phyloP scores from a whole-genome alignment of 306 rosid genomes.

The Dryas octopetala region DNA sequence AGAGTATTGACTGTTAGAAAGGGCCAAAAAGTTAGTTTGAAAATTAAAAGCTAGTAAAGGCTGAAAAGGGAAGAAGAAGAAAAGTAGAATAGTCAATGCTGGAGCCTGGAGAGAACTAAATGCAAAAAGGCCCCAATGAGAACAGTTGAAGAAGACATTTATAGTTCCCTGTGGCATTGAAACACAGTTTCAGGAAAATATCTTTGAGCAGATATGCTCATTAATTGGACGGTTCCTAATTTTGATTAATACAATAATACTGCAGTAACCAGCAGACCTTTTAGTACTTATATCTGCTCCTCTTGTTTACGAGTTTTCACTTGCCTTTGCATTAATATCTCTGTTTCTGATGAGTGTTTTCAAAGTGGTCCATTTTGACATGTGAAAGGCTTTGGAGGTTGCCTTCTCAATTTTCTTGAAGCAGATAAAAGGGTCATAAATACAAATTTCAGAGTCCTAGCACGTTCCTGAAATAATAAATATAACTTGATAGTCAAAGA shows the following conservation, averaged over 20 bases:
- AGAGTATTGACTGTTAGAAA: slow-evolving; percentile 9
- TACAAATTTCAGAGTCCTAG: not conserved
- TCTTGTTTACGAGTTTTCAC: not conserved
- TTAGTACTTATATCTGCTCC: not conserved
- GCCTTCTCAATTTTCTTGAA: not conserved
- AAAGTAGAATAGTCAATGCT: not conserved
- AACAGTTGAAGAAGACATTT: slow-evolving; percentile 15
- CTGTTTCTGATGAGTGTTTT: slow-evolving; percentile 4
- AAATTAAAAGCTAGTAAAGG: slow-evolving; percentile 48
- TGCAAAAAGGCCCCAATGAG: slow-evolving; percentile 17
- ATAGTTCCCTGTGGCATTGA: slow-evolving; percentile 23
- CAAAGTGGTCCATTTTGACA: slow-evolving; percentile 18
- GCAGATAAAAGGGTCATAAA: slow-evolving; percentile 1
- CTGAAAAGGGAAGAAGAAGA: slow-evolving; percentile 3
- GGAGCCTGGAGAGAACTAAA: not conserved
- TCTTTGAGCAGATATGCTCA: slow-evolving; percentile 29
- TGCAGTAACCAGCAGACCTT: not conserved
- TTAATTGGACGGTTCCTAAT: slow-evolving; percentile 73
- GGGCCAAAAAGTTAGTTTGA: slow-evolving; percentile 34
- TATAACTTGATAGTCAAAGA: not conserved
- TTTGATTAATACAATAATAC: not conserved
- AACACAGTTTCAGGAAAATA: slow-evolving; percentile 7
- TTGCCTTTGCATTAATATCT: not conserved
- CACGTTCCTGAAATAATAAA: too few species aligned
- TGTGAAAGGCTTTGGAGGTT: not conserved